These are phyloP conservation scores for Didymella glomerata DNA, from an alignment of 2,329 filamentous ascomycete genomes.

Conservation along the genomic window DNA sequence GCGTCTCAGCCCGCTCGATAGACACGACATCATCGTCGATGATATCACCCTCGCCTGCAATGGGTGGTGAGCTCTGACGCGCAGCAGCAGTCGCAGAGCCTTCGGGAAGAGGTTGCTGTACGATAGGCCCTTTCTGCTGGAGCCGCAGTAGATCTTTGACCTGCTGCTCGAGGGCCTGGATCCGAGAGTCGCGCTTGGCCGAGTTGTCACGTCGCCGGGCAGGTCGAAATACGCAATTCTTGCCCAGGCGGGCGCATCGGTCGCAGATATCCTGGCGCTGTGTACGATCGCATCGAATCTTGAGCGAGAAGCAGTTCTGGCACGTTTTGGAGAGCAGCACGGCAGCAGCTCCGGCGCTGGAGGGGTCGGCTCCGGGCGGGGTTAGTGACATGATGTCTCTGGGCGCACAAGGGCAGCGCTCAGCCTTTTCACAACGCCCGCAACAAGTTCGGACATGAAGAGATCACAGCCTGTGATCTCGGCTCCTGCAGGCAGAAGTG, in stretches of 20 bases:
- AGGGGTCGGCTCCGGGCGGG: constrained; percentile 20
- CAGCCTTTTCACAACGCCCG: constrained; percentile 3
- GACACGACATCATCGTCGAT: constrained; percentile 42
- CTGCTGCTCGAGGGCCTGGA: constrained; percentile 51
- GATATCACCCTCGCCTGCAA: constrained; percentile 36
- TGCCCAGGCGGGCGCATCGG: constrained; percentile 49
- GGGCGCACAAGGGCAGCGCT: constrained; percentile 11
- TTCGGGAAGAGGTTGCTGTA: constrained; percentile 36
- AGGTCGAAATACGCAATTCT: constrained; percentile 50
- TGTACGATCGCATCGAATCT: constrained; percentile 45
- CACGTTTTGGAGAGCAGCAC: constrained; percentile 43
- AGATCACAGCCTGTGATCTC: constrained; percentile 14
- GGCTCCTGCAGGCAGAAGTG: constrained; percentile 8
- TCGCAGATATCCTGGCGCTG: constrained; percentile 41
- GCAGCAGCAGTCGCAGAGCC: constrained; percentile 18
- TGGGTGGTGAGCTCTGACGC: constrained; percentile 19
- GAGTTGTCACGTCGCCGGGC: constrained; percentile 49
- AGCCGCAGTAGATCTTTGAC: constrained; percentile 41
- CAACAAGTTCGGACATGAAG: constrained; percentile 6
- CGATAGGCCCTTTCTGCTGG: constrained; percentile 27
- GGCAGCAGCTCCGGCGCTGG: constrained; percentile 21
- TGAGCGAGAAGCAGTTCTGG: constrained; percentile 45
- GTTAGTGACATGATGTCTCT: constrained; percentile 26
- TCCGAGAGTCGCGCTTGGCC: constrained; percentile 49
- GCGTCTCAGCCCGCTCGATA: constrained; percentile 35